Base-by-base conservation (phyloP, 2,329 filamentous ascomycete genomes). In the Rugonectria rugulosa region DNA sequence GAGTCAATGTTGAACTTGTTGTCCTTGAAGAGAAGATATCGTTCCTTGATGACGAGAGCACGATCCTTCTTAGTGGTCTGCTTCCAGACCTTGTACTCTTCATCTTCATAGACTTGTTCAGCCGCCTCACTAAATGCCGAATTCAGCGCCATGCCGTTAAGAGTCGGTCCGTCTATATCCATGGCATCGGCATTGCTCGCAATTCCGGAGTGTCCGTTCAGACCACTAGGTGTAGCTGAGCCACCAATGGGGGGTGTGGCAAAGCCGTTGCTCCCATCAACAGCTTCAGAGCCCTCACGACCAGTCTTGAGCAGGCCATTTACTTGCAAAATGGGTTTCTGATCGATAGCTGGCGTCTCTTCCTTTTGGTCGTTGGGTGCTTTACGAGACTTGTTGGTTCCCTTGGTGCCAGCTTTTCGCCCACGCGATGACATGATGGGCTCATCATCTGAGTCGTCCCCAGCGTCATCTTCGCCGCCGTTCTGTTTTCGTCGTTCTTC, bases 61-160 rank as follows among this genome's bases (percentile, higher is more conserved):
- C 95, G 88, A 68, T 97, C 93, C 71, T 95, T 97, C 76, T 98
- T 98, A 2, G 95, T 99, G 34, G 97, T 92, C 74, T 98, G 94
- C 77, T 98, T 99, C 95, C 96, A 99, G 29, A 95, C 90, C 72
- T 96, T 96, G 77, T 95, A 97, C 70, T 97, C 94, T 55, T 98
- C 93, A 65, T 98, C 93, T 65, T 96, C 87, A 63, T 92, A 92
- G 11, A 85, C 83, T 64, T 96, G 91, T 65, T 96, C 90, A 12
- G 80, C 82, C 24, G 84, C 84, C 55, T 89, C 82, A 14, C 84
- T 85, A 52, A 90, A 81, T 1, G 86, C 83, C 46, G 88, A 85
- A 32, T 81, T 82, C 17, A 90, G 70, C 1, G 82, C 79, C 71
- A 90, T 81, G 19, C 86, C 87, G 62, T 86, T 88, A 32, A 91